Conservation (phyloP, 2,329 filamentous ascomycete genomes). For the Sarocladium brachiariae region DNA sequence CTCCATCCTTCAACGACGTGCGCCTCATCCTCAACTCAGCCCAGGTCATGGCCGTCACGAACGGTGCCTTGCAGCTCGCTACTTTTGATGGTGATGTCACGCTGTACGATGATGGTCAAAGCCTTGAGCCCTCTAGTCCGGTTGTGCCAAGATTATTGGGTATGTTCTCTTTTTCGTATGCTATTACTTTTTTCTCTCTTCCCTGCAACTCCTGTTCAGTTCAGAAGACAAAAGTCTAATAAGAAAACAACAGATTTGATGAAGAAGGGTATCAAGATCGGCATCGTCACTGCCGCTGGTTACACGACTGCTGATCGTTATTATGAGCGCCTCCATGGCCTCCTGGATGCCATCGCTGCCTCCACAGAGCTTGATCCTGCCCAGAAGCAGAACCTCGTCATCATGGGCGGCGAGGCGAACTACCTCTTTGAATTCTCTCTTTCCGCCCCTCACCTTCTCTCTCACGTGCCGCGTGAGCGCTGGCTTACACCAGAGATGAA, state of each 20-base stretch:
- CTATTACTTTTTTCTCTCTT: too few relatives aligned
- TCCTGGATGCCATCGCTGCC: slow-evolving; percentile 69
- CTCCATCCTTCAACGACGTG: slow-evolving; percentile 95
- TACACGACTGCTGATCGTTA: slow-evolving; percentile 86
- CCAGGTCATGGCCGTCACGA: slow-evolving; percentile 85
- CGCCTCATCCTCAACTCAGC: slow-evolving; percentile 90
- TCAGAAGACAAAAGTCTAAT: slow-evolving; percentile 10
- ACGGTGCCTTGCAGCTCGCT: slow-evolving; percentile 70
- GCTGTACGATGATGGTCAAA: slow-evolving; percentile 84
- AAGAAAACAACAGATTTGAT: slow-evolving; percentile 54
- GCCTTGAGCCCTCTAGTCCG: slow-evolving; percentile 66
- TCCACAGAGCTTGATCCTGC: slow-evolving; percentile 51
- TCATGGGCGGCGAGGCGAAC: slow-evolving; percentile 95
- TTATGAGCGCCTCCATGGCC: slow-evolving; percentile 77
- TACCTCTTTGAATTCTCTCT: slow-evolving; percentile 80
- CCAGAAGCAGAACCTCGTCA: slow-evolving; percentile 73
- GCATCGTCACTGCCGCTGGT: slow-evolving; percentile 93
- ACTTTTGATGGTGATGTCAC: slow-evolving; percentile 99
- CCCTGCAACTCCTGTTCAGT: too few relatives aligned
- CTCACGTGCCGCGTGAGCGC: slow-evolving; percentile 55
- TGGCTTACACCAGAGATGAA: slow-evolving; percentile 78
- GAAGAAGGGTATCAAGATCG: slow-evolving; percentile 71
- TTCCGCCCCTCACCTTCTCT: slow-evolving; percentile 58
- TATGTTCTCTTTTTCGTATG: slow-evolving; percentile 17
- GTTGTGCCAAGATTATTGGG: slow-evolving; percentile 60